Evolutionary conservation across 2,329 filamentous ascomycete species (phyloP), one percentile per base, ranked within the genome.

Genomic region (Colletotrichum spaethianum): DNA sequence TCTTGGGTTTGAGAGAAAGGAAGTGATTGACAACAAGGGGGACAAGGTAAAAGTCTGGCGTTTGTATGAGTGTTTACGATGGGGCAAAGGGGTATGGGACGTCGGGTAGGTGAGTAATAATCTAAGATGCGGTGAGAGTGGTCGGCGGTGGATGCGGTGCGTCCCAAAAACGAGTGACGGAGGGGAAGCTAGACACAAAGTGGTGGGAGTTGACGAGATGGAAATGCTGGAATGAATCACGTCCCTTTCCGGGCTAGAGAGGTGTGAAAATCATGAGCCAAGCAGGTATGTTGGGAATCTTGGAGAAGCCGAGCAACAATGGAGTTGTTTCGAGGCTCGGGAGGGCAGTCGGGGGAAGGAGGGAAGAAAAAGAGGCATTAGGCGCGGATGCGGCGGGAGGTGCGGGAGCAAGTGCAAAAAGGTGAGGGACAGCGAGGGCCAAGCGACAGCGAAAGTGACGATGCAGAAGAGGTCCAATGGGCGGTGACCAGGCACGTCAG

Each of bases 1-100:
- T 63, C 46, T 70, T 60, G 23, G 53, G 66, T 70, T 64, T 63
- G 28, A 60, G 53, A 63, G 69, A 14, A 20, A 46, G 28, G 20
- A 38, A 57, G 33, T 40, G 36, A 38, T 20, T 33, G 40, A 16
- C 59, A 50, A 48, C 42, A 68, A 59, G 57, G 64, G 60, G 48
- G 16, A 28, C 48, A 65, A n/a, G 40, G 48, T 12, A 44, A 46
- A n/a, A 59, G 16, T 23, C 26, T 8, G 26, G 23, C 33, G 52
- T 23, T 31, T 38, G 48, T n/a, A 36, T 36, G 14, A 18, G 23
- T 33, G 52, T 18, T 42, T 38, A 36, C 8, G 50, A 40, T n/a
- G 36, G 52, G 40, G 26, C 36, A 57, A 36, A 36, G 62, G 14
- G 44, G 42, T 50, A 61, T 48, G 44, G n/a, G 20, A 8, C n/a